Percentiles rank a stretch among this genome's conserved stretches.
Evolutionary conservation across 2,329 filamentous ascomycete species (phyloP).

Genomic region (Seiridium cupressi): DNA sequence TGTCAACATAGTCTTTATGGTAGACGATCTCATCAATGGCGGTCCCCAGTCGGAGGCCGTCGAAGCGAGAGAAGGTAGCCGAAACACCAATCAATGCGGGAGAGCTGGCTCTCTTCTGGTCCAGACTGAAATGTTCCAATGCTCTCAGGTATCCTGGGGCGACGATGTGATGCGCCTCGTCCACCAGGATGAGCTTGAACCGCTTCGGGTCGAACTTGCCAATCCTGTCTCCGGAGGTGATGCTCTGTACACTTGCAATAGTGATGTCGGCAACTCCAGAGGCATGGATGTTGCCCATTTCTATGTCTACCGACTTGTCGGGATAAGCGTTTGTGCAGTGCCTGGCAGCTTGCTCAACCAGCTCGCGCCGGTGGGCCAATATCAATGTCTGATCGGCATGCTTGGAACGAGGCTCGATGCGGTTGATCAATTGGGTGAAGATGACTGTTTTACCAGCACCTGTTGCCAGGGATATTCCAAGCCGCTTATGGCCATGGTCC

Average conservation of each 20-base stretch:
- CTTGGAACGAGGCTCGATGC: conserved; percentile 53
- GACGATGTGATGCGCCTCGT: conserved; percentile 96
- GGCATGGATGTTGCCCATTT: conserved; percentile 80
- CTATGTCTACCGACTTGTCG: conserved; percentile 77
- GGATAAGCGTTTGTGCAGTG: conserved; percentile 85
- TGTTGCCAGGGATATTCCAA: conserved; percentile 84
- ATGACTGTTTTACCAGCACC: conserved; percentile 93
- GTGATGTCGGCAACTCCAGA: conserved; percentile 87
- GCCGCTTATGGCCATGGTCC: conserved; percentile 68
- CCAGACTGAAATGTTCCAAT: conserved; percentile 75
- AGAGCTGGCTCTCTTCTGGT: conserved; percentile 42
- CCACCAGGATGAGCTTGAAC: conserved; percentile 91
- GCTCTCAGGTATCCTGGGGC: conserved; percentile 74
- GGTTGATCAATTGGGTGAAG: conserved; percentile 91
- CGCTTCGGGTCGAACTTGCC: conserved; percentile 73
- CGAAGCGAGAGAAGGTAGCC: conserved; percentile 74
- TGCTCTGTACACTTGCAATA: conserved; percentile 83
- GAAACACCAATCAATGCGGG: conserved; percentile 86
- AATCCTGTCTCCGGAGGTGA: conserved; percentile 75
- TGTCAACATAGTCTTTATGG: conserved; percentile 70
- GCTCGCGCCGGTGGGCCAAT: conserved; percentile 85
- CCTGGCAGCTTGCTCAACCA: conserved; percentile 88
- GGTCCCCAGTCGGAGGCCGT: conserved; percentile 77
- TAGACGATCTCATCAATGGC: conserved; percentile 96
- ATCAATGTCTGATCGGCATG: conserved; percentile 78